Base-by-base conservation (phyloP, 2,329 filamentous ascomycete species). In the Aaosphaeria pasadenensis region DNA sequence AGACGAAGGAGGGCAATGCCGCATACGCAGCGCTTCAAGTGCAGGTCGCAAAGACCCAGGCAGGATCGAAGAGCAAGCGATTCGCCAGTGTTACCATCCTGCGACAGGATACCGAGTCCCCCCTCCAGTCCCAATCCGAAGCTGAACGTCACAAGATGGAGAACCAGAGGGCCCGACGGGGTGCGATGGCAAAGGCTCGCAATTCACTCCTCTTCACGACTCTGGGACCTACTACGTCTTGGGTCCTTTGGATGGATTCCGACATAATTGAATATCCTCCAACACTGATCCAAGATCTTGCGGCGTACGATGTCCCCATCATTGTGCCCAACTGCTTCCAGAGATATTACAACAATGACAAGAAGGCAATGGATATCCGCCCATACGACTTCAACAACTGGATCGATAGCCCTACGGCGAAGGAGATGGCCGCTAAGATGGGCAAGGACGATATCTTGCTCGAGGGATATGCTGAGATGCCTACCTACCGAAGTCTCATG, bases 381-480 rank as follows among this genome's bases (percentile, higher is more conserved):
- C 85, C 91, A 0, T 99, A 99, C 70, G 94, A 99, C 74, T 97
- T 86, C 79, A 99, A 99, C 75, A 95, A 88, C 68, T 99, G 94
- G 94, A 85, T 92, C 63, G 94, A 99, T 67, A 95, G 89, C 65
- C 80, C 86, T 1, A 86, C 81, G 2, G 92, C 94, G 1, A 81
- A 86, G 64, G 80, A 87, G 33, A 74, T 99, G 54, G 91, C 82
- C 2, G 75, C 80, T 7, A 84, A 84, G 61, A 91, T 99, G 91
- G 89, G 84, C 0, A 86, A 86, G 0, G 92, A 99, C 60, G 94
- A 99, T 42, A 91, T 99, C 55, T 74, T 99, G 44, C 77, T 97
- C 4, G 94, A 99, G 71, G 94, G 94, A 5, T 99, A 99, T 65
- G 83, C 82, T 1, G 90, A 96, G 64, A 88, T 97, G 81, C 84